phyloP scores from a whole-genome alignment of 75 land plant species.

The Isoetes taiwanensis region DNA sequence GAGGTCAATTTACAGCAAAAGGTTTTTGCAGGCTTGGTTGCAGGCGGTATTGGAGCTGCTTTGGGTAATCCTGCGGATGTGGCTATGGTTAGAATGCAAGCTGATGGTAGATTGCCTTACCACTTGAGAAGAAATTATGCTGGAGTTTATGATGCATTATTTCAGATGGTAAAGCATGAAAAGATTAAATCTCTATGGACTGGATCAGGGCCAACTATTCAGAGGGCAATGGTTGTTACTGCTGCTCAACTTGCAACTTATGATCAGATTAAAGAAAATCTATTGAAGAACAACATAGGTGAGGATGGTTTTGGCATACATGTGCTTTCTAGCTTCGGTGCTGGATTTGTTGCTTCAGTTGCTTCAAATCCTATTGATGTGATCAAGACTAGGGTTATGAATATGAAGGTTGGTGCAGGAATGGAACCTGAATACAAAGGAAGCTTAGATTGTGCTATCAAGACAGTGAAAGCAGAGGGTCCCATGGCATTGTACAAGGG shows the following conservation, averaged over 20 bases:
- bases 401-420: constrained; percentile 42
- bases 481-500: constrained; percentile 26
- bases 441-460: constrained; percentile 21
- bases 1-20: constrained; percentile 35
- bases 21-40: constrained; percentile 44
- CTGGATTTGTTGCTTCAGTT: constrained; percentile 62
- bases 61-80: constrained; percentile 82
- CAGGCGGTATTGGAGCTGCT: constrained; percentile 59
- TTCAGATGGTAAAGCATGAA: constrained; percentile 39
- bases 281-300: constrained; percentile 15
- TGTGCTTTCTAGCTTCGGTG: constrained; percentile 49
- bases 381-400: constrained; percentile 71
- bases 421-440: constrained; percentile 21
- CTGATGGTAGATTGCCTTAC: constrained; percentile 18
- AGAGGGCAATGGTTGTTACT: constrained; percentile 71
- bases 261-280: constrained; percentile 49
- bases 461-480: constrained; percentile 17
- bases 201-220: constrained; percentile 56
- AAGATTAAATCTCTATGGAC: constrained; percentile 53
- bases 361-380: constrained; percentile 71
- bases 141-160: constrained; percentile 46
- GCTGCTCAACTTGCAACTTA: constrained; percentile 71
- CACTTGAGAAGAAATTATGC: constrained; percentile 49
- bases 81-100: constrained; percentile 72
- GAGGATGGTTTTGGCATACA: constrained; percentile 59